Conservation (phyloP, 2,329 filamentous ascomycete genomes). For the Lachnellula willkommii region DNA sequence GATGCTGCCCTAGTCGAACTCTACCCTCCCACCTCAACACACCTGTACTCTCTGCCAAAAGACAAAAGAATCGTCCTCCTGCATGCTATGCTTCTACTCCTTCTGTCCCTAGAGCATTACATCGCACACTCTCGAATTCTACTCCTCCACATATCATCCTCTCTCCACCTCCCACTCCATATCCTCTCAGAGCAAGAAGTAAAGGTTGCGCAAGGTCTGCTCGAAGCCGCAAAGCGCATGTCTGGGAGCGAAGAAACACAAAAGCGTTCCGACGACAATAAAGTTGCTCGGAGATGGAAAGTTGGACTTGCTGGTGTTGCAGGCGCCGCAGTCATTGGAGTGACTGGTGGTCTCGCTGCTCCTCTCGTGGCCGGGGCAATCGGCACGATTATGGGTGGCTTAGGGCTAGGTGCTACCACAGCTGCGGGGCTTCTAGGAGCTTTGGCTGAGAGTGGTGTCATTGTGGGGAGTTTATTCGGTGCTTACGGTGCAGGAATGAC, state of each 20-base stretch:
- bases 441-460: constrained; percentile 70
- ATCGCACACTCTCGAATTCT: constrained; percentile 67
- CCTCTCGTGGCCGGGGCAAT: constrained; percentile 74
- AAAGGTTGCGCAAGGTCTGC: constrained; percentile 67
- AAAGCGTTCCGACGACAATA: constrained; percentile 66
- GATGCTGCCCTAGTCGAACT: constrained; percentile 45
- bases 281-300: constrained; percentile 74
- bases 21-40: constrained; percentile 56
- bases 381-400: constrained; percentile 70
- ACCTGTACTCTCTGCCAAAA: constrained; percentile 53
- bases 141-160: constrained; percentile 64
- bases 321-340: constrained; percentile 71
- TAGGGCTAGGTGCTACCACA: constrained; percentile 67
- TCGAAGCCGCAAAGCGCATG: constrained; percentile 69
- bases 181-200: constrained; percentile 66
- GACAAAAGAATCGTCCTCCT: constrained; percentile 63
- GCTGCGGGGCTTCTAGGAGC: constrained; percentile 75
- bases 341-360: constrained; percentile 70
- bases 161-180: constrained; percentile 61
- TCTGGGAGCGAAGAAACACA: constrained; percentile 65
- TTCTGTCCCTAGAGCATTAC: constrained; percentile 75
- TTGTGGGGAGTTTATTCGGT: constrained; percentile 82
- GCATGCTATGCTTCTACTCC: constrained; percentile 64
- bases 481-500: constrained; percentile 84
- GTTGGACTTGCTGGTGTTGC: constrained; percentile 84